phyloP scores from a whole-genome alignment of 2,329 filamentous ascomycete species.

The Cladosporium cucumerinum region DNA sequence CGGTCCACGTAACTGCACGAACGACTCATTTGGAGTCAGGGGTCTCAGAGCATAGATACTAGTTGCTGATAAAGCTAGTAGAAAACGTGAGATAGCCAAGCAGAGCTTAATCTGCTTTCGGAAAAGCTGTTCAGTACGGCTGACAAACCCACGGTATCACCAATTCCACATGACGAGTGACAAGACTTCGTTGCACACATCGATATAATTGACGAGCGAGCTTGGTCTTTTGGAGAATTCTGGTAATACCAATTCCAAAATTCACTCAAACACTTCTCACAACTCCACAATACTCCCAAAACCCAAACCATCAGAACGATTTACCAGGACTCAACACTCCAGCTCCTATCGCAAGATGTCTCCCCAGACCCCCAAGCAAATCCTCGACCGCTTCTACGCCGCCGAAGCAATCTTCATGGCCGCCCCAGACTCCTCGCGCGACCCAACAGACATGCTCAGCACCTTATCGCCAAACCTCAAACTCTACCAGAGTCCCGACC shows the following conservation, averaged over 20 bases:
- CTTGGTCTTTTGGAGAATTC: background rate
- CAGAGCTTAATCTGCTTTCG: background rate
- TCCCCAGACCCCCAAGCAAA: constrained; percentile 18
- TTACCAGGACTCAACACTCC: background rate
- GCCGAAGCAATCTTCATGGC: constrained; percentile 38
- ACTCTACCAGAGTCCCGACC: constrained; percentile 34
- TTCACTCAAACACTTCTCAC: background rate
- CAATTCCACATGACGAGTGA: constrained; percentile 6
- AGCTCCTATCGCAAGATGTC: background rate
- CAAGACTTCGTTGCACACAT: background rate
- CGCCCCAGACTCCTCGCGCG: constrained; percentile 27
- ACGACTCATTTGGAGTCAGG: background rate
- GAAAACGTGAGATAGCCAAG: background rate
- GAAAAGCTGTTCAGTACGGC: background rate
- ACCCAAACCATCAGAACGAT: background rate
- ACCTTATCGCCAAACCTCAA: constrained; percentile 27
- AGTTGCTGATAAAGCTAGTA: background rate
- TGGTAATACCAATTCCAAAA: background rate
- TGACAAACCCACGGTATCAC: background rate
- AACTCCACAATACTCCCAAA: background rate
- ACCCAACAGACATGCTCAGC: constrained; percentile 33
- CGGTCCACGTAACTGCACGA: background rate
- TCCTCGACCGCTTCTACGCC: constrained; percentile 36
- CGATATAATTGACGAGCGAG: background rate
- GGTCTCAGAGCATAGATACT: background rate